A percentile compares a stretch with the other conserved stretches of the same genome.
Evolutionary conservation across 805 yeast genomes (phyloP).

Genomic region (Wickerhamomyces ciferrii): DNA sequence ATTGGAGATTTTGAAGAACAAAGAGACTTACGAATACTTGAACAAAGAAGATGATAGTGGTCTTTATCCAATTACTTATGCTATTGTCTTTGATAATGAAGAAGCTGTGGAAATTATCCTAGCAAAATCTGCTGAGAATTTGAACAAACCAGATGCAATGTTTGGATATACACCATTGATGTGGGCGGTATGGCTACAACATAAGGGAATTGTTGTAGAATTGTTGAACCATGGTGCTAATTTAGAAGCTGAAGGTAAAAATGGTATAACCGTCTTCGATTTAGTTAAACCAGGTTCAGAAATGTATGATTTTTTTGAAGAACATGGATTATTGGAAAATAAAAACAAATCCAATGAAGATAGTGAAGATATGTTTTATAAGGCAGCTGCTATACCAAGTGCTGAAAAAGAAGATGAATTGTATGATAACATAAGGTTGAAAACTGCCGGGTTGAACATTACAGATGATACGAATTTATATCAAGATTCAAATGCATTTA

Average conservation of each 20-base stretch:
- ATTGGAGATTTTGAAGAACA: conserved; percentile 17
- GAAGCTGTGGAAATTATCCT: conserved; percentile 44
- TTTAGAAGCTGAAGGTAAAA: conserved; percentile 32
- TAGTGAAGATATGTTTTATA: conserved; percentile 11
- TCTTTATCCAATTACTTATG: conserved; percentile 42
- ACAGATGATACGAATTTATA: conserved; percentile 18
- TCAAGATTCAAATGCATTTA: conserved; percentile 14
- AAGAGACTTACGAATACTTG: conserved; percentile 21
- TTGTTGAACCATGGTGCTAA: conserved; percentile 64
- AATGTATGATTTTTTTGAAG: conserved; percentile 52
- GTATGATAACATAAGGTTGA: conserved; percentile 28
- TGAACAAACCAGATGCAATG: conserved; percentile 44
- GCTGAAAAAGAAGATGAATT: conserved; percentile 26
- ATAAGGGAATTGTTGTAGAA: conserved; percentile 46
- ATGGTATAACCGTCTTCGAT: conserved; percentile 47
- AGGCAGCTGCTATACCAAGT: conserved; percentile 4
- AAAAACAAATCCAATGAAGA: background rate
- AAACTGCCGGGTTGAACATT: conserved; percentile 30
- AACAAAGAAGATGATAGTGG: conserved; percentile 33
- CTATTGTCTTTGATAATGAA: conserved; percentile 47
- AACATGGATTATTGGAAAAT: conserved; percentile 37
- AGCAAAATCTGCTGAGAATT: conserved; percentile 34
- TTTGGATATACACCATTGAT: conserved; percentile 64
- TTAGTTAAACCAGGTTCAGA: conserved; percentile 51
- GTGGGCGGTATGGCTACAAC: conserved; percentile 78